Evolutionary conservation across 1,284 basidiomycete genomes (phyloP).

Genomic region (Malassezia globosa): DNA sequence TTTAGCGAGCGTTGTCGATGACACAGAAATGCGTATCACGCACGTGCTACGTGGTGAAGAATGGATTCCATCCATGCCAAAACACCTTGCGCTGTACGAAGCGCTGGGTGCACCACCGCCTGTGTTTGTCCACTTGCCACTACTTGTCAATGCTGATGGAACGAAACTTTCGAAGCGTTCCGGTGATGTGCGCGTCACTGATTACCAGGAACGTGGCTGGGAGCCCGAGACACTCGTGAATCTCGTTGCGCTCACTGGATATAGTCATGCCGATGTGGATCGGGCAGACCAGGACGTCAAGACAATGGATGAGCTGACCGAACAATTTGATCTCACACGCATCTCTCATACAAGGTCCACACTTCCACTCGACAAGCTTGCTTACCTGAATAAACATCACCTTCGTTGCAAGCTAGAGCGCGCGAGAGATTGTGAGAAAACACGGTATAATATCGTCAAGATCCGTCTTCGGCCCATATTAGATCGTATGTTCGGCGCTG

Average conservation of each 20-base stretch:
- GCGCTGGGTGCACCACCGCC: slow-evolving; percentile 65
- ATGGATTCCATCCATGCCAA: slow-evolving; percentile 88
- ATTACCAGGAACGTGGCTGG: slow-evolving; percentile 75
- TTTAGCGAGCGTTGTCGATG: slow-evolving; percentile 87
- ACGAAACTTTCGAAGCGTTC: slow-evolving; percentile 88
- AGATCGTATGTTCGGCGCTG: background rate
- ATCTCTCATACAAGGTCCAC: slow-evolving; percentile 37
- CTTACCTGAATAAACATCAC: slow-evolving; percentile 36
- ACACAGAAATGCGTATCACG: slow-evolving; percentile 86
- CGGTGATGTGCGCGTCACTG: slow-evolving; percentile 73
- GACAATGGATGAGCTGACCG: slow-evolving; percentile 28
- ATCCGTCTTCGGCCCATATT: slow-evolving; percentile 9
- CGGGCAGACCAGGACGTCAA: slow-evolving; percentile 24
- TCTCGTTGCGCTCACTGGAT: slow-evolving; percentile 84
- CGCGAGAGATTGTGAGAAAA: slow-evolving; percentile 4
- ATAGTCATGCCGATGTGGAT: slow-evolving; percentile 52
- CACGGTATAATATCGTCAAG: background rate
- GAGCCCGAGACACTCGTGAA: slow-evolving; percentile 82
- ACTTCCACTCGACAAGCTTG: slow-evolving; percentile 31
- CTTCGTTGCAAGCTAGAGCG: slow-evolving; percentile 22
- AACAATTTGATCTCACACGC: slow-evolving; percentile 25
- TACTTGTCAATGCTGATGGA: slow-evolving; percentile 79
- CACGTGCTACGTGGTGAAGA: slow-evolving; percentile 94
- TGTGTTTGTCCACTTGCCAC: slow-evolving; percentile 76
- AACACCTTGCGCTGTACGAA: slow-evolving; percentile 80